These are phyloP conservation scores for Apiospora kogelbergensis DNA, from an alignment of 2,329 filamentous ascomycete species.

Conservation along the genomic window DNA sequence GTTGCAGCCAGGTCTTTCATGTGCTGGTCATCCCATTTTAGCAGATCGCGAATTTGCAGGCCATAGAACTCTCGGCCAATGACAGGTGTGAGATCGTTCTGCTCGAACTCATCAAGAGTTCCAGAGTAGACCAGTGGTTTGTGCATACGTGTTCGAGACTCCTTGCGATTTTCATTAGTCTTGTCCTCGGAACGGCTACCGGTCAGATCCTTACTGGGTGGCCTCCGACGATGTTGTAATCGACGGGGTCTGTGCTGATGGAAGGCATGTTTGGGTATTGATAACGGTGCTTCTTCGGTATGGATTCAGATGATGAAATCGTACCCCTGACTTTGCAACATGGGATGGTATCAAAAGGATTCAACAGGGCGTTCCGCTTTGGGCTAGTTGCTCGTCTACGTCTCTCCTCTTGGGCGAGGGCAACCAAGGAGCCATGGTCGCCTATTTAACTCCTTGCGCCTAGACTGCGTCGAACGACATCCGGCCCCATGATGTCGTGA, in stretches of 20 bases:
- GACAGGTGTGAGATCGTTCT: slow-evolving; percentile 34
- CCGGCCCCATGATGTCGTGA: slow-evolving; percentile 15
- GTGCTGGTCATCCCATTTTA: slow-evolving; percentile 20
- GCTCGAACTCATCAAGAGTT: slow-evolving; percentile 38
- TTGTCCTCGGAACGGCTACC: neutral
- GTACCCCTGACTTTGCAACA: slow-evolving; percentile 6
- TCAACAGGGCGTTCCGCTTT: slow-evolving; percentile 5
- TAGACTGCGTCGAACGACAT: slow-evolving; percentile 14
- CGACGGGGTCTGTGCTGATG: slow-evolving; percentile 18
- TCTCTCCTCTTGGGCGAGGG: neutral
- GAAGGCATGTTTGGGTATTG: slow-evolving; percentile 35
- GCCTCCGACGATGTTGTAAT: slow-evolving; percentile 25
- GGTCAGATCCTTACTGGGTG: slow-evolving; percentile 15
- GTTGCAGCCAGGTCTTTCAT: slow-evolving; percentile 26
- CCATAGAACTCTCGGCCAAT: slow-evolving; percentile 34
- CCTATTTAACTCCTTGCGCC: slow-evolving; percentile 6
- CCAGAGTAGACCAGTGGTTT: slow-evolving; percentile 41
- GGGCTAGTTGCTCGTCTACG: slow-evolving; percentile 11
- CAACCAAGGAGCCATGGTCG: slow-evolving; percentile 1
- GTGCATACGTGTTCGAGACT: slow-evolving; percentile 22
- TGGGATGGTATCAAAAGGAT: neutral
- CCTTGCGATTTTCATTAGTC: neutral
- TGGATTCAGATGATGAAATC: slow-evolving; percentile 8
- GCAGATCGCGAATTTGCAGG: slow-evolving; percentile 31
- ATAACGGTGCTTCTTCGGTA: slow-evolving; percentile 1